Percentiles rank a stretch among this genome's conserved stretches.
phyloP scores from a whole-genome alignment of 768 basidiomycete species.

The Pisolithus microcarpus region DNA sequence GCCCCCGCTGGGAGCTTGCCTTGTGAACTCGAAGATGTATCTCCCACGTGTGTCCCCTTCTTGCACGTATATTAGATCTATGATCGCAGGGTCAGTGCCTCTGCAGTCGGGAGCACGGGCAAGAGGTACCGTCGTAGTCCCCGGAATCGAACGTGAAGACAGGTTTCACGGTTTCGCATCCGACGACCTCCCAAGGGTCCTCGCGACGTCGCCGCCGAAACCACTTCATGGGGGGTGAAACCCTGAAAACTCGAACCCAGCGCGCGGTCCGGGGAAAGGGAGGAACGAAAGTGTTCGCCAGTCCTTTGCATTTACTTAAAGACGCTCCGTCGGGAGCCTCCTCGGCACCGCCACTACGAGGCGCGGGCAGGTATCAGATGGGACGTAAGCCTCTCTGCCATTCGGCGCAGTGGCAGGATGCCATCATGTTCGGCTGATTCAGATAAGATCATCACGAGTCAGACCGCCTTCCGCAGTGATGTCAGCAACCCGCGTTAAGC shows the following conservation, averaged over 20 bases:
- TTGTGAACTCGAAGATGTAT: conserved; percentile 55
- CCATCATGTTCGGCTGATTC: background rate
- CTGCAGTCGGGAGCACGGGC: conserved; percentile 2
- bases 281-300: conserved; percentile 8
- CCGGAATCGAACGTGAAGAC: conserved; percentile 47
- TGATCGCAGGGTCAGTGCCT: conserved; percentile 4
- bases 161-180: conserved; percentile 55
- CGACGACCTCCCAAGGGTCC: conserved; percentile 73
- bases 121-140: conserved; percentile 45
- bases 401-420: background rate
- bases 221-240: conserved; percentile 27
- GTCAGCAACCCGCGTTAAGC: background rate
- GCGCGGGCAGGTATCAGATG: background rate
- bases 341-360: background rate
- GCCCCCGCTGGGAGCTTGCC: conserved; percentile 35
- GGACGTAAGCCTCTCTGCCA: background rate
- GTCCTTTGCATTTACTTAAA: background rate
- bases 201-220: conserved; percentile 50
- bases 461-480: background rate
- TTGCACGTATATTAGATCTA: conserved; percentile 52
- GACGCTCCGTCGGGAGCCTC: background rate
- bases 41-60: conserved; percentile 49
- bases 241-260: conserved; percentile 1
- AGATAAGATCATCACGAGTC: background rate
- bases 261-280: conserved; percentile 11